Percentiles rank a stretch among this genome's conserved stretches.
Evolutionary conservation across 208 protist genomes (phyloP).

Genomic region (Porcisia hertigi): DNA sequence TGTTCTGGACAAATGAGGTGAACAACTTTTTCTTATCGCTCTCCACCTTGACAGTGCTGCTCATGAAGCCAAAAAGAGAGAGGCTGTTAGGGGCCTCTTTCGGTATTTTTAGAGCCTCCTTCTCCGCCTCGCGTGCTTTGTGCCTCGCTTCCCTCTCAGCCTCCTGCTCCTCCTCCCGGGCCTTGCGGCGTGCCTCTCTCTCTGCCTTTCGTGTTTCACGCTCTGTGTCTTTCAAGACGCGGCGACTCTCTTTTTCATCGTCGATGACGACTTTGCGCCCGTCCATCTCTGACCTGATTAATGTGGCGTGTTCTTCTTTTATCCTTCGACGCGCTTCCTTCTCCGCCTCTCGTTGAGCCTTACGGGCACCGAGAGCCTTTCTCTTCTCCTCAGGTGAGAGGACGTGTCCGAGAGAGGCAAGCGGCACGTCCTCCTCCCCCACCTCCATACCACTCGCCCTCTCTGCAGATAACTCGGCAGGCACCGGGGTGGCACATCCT

Average conservation of each 20-base stretch:
- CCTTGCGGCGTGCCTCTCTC: constrained; percentile 28
- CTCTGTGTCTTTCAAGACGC: constrained; percentile 18
- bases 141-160: constrained; percentile 22
- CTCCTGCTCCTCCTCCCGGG: constrained; percentile 29
- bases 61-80: constrained; percentile 67
- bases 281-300: constrained; percentile 25
- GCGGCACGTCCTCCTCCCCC: constrained; percentile 20
- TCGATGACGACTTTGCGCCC: constrained; percentile 17
- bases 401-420: constrained; percentile 13
- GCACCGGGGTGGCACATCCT: not conserved
- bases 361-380: constrained; percentile 10
- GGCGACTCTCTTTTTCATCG: constrained; percentile 18
- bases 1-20: constrained; percentile 79
- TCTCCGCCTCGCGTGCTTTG: constrained; percentile 26
- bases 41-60: constrained; percentile 31
- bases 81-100: constrained; percentile 40
- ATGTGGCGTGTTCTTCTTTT: constrained; percentile 17
- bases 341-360: constrained; percentile 24
- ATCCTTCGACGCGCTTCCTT: constrained; percentile 23
- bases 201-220: constrained; percentile 27
- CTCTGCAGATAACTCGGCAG: constrained; percentile 6
- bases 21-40: constrained; percentile 65
- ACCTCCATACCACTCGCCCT: constrained; percentile 1
- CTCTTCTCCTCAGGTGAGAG: constrained; percentile 23
- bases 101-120: constrained; percentile 15